Evolutionary conservation across 345 rosid species (phyloP), one percentile per base, ranked within the genome.

Genomic region (Clausena lansium): DNA sequence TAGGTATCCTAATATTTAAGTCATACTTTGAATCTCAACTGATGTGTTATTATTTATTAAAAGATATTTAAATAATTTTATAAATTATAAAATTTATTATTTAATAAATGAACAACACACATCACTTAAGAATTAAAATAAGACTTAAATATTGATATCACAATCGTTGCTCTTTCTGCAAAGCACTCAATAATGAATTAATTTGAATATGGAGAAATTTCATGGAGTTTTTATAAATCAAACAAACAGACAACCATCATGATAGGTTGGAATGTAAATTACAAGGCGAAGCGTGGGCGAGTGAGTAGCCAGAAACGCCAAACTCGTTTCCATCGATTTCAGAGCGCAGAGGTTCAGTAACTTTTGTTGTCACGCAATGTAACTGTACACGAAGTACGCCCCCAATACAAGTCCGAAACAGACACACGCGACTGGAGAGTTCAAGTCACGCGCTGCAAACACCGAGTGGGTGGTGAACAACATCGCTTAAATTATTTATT

Each of bases 371-470:
- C 62, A 67, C 74, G 82, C 60, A 36, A 65, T 76, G 57, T 4
- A 66, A 59, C 70, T 41, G 77, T 71, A 71, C 58, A 63, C 9
- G 5, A 22, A 22, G 64, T 65, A 65, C 81, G 74, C 79, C 30
- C 1, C 81, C 52, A 39, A 52, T 75, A 17, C 24, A 15, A 10
- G 32, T 7, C 2, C 19, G 20, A 58, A 59, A 38, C 14, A n/a
- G 25, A 57, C 19, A 20, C 38, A 20, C 50, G 17, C 0, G 2
- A 59, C 2, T 50, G 78, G 78, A 11, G 63, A 2, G 71, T 75
- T 19, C 25, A 0, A 0, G 1, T 5, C 82, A 85, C 90, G 81
- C 81, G 67, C 66, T 9, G 0, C 0, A 17, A 45, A 36, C 9
- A 60, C 83, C 63, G 77, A 66, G 78, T 73, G 50, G 54, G 78